A percentile compares a stretch with the other conserved stretches of the same genome.
phyloP scores from a whole-genome alignment of 2,329 filamentous ascomycete species.

The Apiospora pterosperma region DNA sequence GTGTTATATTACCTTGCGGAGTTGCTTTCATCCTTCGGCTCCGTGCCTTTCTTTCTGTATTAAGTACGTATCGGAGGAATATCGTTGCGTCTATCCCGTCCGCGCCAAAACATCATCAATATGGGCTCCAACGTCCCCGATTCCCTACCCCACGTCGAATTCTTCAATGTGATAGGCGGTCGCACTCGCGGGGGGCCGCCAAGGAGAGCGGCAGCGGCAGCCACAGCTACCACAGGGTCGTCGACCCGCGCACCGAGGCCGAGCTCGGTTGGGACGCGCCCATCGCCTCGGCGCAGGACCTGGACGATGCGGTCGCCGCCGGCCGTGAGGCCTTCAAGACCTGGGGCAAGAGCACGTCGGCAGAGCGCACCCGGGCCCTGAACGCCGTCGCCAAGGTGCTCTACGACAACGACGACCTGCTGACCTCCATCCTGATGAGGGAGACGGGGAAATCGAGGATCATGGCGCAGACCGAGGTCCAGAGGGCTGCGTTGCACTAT shows the following conservation, averaged over 20 bases:
- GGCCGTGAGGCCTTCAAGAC: constrained; percentile 42
- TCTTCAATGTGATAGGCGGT: constrained; percentile 44
- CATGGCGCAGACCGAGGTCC: constrained; percentile 35
- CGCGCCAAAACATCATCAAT: neutral
- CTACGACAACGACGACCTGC: constrained; percentile 35
- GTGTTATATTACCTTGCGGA: too few species aligned
- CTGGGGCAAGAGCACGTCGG: constrained; percentile 41
- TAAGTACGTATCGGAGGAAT: neutral
- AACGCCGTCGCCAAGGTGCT: constrained; percentile 37
- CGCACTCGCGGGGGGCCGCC: constrained; percentile 31
- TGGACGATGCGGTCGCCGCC: constrained; percentile 42
- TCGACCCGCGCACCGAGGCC: constrained; percentile 43
- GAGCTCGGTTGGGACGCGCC: constrained; percentile 44
- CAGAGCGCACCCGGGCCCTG: constrained; percentile 39
- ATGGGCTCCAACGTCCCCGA: neutral
- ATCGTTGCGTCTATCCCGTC: neutral
- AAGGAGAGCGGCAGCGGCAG: too few species aligned
- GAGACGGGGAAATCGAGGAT: constrained; percentile 50
- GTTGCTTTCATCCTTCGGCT: too few species aligned
- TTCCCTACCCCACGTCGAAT: constrained; percentile 19
- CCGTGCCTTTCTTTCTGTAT: neutral
- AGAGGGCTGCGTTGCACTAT: constrained; percentile 32
- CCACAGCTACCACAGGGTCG: constrained; percentile 31
- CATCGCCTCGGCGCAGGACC: constrained; percentile 35
- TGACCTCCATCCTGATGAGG: constrained; percentile 41